Conservation (phyloP, 768 basidiomycete species). For the Lactarius psammicola region DNA sequence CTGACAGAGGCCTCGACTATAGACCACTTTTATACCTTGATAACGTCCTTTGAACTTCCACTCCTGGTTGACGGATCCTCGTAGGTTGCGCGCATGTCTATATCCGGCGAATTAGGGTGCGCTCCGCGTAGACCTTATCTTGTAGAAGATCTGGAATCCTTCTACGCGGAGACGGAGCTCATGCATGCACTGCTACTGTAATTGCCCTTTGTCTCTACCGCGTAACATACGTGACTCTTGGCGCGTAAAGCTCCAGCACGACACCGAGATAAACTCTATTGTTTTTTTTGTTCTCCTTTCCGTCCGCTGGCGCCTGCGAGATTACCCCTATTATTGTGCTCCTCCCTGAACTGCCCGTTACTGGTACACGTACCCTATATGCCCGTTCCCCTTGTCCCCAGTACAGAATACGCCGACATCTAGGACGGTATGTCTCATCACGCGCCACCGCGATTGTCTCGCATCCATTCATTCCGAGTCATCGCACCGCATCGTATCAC, state of each 20-base stretch:
- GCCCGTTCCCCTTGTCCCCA: neutral
- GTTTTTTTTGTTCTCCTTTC: neutral
- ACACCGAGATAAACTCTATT: constrained; percentile 13
- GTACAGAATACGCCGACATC: neutral
- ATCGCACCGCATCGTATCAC: neutral
- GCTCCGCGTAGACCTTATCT: constrained; percentile 25
- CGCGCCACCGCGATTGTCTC: constrained; percentile 7
- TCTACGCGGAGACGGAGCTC: constrained; percentile 15
- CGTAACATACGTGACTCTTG: neutral
- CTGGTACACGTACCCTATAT: neutral
- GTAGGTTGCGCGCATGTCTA: constrained; percentile 6
- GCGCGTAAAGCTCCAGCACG: neutral
- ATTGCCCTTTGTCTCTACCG: neutral
- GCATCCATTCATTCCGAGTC: too few relatives aligned
- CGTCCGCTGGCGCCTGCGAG: constrained; percentile 8
- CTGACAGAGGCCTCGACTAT: constrained; percentile 12
- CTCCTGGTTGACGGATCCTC: constrained; percentile 9
- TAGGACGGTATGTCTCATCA: neutral
- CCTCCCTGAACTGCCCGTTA: neutral
- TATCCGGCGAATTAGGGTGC: constrained; percentile 13
- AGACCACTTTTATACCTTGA: constrained; percentile 1
- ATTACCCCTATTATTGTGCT: constrained; percentile 17
- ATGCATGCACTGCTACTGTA: neutral
- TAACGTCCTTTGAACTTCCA: constrained; percentile 12
- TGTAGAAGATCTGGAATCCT: constrained; percentile 26